Evolutionary conservation across 345 rosid species (phyloP).

Genomic region (Camelina hispida): DNA sequence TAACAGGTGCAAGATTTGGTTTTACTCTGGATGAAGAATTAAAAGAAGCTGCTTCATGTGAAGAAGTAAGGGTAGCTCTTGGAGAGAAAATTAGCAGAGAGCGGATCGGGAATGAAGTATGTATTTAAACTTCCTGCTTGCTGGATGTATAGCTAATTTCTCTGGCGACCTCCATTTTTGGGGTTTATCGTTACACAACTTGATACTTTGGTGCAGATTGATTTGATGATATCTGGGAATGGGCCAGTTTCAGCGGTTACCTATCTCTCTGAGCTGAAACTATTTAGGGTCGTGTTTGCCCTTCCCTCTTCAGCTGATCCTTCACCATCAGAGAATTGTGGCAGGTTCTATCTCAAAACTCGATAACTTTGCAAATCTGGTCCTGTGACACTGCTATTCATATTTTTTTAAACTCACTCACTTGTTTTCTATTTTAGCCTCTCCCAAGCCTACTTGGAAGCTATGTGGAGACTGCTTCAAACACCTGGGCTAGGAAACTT

Average conservation of each 20-base stretch:
- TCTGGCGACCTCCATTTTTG: slow-evolving; percentile 3
- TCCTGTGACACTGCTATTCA: slow-evolving; percentile 18
- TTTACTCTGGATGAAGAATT: slow-evolving; percentile 77
- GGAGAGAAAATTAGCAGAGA: slow-evolving; percentile 88
- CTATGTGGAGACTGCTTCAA: slow-evolving; percentile 67
- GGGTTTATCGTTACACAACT: slow-evolving; percentile 28
- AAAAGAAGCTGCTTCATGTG: slow-evolving; percentile 70
- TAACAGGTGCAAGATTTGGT: slow-evolving; percentile 84
- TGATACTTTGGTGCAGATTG: slow-evolving; percentile 62
- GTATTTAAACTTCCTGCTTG: slow-evolving; percentile 35
- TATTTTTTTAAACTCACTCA: slow-evolving; percentile 27
- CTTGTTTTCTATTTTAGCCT: slow-evolving; percentile 50
- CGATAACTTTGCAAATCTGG: not conserved
- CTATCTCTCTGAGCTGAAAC: slow-evolving; percentile 57
- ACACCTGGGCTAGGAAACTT: slow-evolving; percentile 57
- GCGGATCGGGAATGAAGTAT: slow-evolving; percentile 90
- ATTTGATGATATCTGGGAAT: slow-evolving; percentile 84
- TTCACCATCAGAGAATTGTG: slow-evolving; percentile 57
- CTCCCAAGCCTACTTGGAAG: slow-evolving; percentile 68
- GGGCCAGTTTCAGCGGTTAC: slow-evolving; percentile 78
- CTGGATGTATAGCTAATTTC: slow-evolving; percentile 26
- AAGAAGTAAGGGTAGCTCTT: slow-evolving; percentile 85
- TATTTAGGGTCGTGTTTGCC: slow-evolving; percentile 73
- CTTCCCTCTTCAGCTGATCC: slow-evolving; percentile 64
- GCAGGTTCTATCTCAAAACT: slow-evolving; percentile 51